These are phyloP conservation scores for Plantago major DNA, from an alignment of 257 asterid genomes.

Conservation along the genomic window DNA sequence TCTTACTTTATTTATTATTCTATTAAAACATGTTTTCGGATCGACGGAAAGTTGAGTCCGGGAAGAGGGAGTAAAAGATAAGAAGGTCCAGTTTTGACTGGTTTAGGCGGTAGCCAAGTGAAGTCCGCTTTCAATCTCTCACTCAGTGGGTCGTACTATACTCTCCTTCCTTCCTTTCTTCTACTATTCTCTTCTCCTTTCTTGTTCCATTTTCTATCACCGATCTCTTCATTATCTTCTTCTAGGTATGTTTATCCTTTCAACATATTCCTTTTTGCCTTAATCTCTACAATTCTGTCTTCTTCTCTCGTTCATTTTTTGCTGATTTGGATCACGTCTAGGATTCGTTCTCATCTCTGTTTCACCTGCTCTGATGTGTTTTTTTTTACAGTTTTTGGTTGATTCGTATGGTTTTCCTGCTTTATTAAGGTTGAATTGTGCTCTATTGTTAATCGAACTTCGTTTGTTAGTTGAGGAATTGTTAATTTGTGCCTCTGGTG, in stretches of 20 bases:
- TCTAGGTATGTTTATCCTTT: slow-evolving; percentile 38
- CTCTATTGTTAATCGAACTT: no score
- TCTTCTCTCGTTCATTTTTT: neutral
- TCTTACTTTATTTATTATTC: no score
- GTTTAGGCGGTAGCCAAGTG: slow-evolving; percentile 27
- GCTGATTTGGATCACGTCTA: no score
- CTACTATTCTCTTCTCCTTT: slow-evolving; percentile 12
- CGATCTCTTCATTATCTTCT: slow-evolving; percentile 48
- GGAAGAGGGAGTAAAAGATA: neutral
- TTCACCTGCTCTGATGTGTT: neutral
- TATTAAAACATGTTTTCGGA: no score
- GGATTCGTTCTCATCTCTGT: no score
- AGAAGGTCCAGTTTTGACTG: slow-evolving; percentile 26
- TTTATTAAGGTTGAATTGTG: no score
- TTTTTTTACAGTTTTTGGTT: neutral
- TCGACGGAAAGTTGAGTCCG: no score
- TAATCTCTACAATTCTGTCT: neutral
- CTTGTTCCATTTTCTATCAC: slow-evolving; percentile 35
- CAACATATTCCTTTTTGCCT: neutral
- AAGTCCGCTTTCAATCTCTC: slow-evolving; percentile 25
- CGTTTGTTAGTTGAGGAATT: neutral
- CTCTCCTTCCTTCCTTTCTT: neutral
- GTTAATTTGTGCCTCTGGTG: neutral
- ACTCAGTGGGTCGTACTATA: slow-evolving; percentile 15
- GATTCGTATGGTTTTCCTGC: no score